Base-by-base conservation (phyloP, 2,329 filamentous ascomycete species). In the Chaetothyriales sp. region DNA sequence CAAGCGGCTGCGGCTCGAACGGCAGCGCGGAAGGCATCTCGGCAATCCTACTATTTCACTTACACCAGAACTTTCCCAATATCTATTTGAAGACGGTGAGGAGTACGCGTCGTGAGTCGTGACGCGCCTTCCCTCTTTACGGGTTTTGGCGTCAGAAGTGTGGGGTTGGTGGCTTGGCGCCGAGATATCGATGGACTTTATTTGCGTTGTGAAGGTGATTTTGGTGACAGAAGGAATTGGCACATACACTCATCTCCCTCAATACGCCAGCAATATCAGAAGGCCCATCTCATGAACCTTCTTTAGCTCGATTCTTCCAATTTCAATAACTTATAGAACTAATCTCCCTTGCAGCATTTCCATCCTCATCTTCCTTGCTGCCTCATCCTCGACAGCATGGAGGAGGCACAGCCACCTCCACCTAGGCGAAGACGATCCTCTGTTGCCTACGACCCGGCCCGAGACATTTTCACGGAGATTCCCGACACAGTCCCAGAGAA, bases 401-500 rank as follows among this genome's bases (percentile, higher is more conserved):
- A 18, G 9, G 45, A 32, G 55, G 44, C 57, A 10, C 50, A 55
- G 18, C 46, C 51, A 43, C 50, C 45, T 19, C 51, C 46, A 15
- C 36, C 46, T 42, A 44, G 47, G 18, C 51, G 59, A 50, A 52
- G 59, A 46, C 51, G 57, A 9, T 61, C 59, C 8, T 61, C 59
- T 5, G 50, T 59, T 25, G 59, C 58, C 18, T 66, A 66, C 51
- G 63, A 66, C 53, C 63, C 64, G 48, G 63, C 64, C 26, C 55
- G 63, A 54, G 63, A 66, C 53, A 62, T 56, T 36, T 66, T 62
- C 57, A 62, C 58, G 39, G 55, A 57, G 28, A 53, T 62, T 7
- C 59, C 58, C 46, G 58, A 62, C 22, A 53, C 55, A 2, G 51
- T 55, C 48, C 51, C 55, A 15, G 56, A 60, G 43, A 48, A 58